Conservation (phyloP, 2,329 filamentous ascomycete genomes). For the Pseudogymnoascus sp. region DNA sequence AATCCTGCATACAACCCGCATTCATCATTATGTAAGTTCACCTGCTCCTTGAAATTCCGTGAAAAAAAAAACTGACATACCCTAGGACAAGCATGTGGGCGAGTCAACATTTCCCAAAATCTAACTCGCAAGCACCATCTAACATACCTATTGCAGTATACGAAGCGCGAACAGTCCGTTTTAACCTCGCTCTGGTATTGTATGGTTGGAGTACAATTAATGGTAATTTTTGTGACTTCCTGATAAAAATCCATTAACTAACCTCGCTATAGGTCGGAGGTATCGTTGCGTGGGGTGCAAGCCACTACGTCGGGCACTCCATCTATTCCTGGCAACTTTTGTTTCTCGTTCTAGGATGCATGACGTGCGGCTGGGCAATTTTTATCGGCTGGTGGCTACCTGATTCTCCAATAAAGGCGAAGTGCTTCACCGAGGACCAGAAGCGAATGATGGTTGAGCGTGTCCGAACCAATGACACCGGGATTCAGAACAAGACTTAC, state of each 20-base stretch:
- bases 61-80: not conserved
- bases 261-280: slow-evolving; percentile 27
- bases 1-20: slow-evolving; percentile 26
- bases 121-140: not conserved
- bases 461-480: slow-evolving; percentile 26
- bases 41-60: slow-evolving; percentile 8
- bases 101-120: not conserved
- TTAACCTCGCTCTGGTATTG: slow-evolving; percentile 25
- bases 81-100: slow-evolving; percentile 22
- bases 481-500: slow-evolving; percentile 29
- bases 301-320: slow-evolving; percentile 25
- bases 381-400: slow-evolving; percentile 30
- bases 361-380: slow-evolving; percentile 30
- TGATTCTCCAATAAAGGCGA: slow-evolving; percentile 19
- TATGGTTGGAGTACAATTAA: slow-evolving; percentile 32
- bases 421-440: slow-evolving; percentile 16
- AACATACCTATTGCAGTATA: slow-evolving; percentile 15
- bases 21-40: slow-evolving; percentile 24
- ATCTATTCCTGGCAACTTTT: slow-evolving; percentile 35
- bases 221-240: slow-evolving; percentile 19
- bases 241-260: not conserved
- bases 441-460: slow-evolving; percentile 31
- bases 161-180: slow-evolving; percentile 20
- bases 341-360: slow-evolving; percentile 35
- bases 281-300: slow-evolving; percentile 33